These are phyloP conservation scores for Millerozyma acaciae DNA, from an alignment of 805 yeast genomes.

Conservation along the genomic window DNA sequence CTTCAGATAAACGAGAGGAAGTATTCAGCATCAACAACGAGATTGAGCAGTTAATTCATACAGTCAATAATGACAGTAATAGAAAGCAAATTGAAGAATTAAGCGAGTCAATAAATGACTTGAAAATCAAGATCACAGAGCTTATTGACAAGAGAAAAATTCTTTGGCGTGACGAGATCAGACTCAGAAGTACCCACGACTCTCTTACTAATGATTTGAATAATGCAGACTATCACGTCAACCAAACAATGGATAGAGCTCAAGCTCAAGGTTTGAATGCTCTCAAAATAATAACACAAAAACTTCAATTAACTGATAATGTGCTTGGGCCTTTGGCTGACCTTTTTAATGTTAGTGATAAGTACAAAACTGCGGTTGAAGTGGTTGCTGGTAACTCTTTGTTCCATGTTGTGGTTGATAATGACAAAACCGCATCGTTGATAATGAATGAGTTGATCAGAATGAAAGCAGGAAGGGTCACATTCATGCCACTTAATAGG, in stretches of 20 bases:
- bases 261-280: constrained; percentile 67
- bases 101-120: constrained; percentile 34
- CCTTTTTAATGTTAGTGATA: constrained; percentile 72
- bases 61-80: constrained; percentile 9
- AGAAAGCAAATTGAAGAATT: constrained; percentile 12
- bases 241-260: constrained; percentile 72
- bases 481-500: constrained; percentile 86
- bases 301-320: constrained; percentile 50
- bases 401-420: constrained; percentile 87
- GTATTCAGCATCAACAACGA: constrained; percentile 14
- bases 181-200: constrained; percentile 51
- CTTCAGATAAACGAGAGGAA: constrained; percentile 21
- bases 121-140: constrained; percentile 39
- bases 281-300: constrained; percentile 58
- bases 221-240: constrained; percentile 55
- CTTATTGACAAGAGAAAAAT: constrained; percentile 65
- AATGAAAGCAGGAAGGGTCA: constrained; percentile 75
- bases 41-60: constrained; percentile 11
- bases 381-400: constrained; percentile 83
- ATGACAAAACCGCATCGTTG: constrained; percentile 74
- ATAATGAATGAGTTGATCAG: constrained; percentile 73
- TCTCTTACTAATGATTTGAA: constrained; percentile 53
- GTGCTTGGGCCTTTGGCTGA: constrained; percentile 88
- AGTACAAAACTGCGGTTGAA: constrained; percentile 82
- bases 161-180: constrained; percentile 78